Evolutionary conservation across 2,329 filamentous ascomycete species (phyloP).

Genomic region (Cryphonectria japonica): DNA sequence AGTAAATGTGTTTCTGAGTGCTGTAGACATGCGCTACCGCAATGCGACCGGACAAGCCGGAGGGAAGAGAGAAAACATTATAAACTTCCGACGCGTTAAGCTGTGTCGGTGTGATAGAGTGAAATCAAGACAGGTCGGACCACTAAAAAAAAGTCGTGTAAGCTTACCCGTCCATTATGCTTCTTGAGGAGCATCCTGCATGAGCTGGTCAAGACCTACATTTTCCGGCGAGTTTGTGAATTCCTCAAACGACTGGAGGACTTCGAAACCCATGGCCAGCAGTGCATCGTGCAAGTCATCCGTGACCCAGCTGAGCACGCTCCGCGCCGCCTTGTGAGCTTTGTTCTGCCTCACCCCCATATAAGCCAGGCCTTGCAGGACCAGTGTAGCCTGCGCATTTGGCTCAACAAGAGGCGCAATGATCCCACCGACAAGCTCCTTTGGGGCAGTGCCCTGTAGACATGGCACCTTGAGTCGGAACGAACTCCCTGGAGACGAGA

Average conservation of each 20-base stretch:
- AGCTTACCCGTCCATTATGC: background rate
- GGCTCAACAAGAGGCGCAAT: constrained; percentile 78
- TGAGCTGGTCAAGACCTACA: constrained; percentile 41
- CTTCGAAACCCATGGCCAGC: constrained; percentile 77
- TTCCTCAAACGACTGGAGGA: constrained; percentile 81
- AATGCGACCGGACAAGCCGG: background rate
- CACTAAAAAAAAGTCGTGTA: constrained; percentile 17
- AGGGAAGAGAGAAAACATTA: background rate
- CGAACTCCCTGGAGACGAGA: constrained; percentile 72
- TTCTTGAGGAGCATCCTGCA: background rate
- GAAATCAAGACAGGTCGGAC: constrained; percentile 25
- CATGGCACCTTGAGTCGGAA: constrained; percentile 72
- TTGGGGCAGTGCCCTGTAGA: constrained; percentile 52
- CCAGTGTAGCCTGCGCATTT: constrained; percentile 67
- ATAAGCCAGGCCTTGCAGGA: constrained; percentile 76
- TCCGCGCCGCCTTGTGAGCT: constrained; percentile 72
- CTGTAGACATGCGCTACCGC: background rate
- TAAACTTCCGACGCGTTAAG: background rate
- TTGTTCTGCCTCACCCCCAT: constrained; percentile 85
- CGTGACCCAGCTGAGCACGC: constrained; percentile 77
- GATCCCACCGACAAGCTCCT: constrained; percentile 70
- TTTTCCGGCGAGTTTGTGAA: constrained; percentile 66
- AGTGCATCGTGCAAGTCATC: constrained; percentile 76
- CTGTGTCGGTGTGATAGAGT: background rate
- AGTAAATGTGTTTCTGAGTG: background rate